phyloP scores from a whole-genome alignment of 495 filamentous ascomycete species.

The Xylaria acuta region DNA sequence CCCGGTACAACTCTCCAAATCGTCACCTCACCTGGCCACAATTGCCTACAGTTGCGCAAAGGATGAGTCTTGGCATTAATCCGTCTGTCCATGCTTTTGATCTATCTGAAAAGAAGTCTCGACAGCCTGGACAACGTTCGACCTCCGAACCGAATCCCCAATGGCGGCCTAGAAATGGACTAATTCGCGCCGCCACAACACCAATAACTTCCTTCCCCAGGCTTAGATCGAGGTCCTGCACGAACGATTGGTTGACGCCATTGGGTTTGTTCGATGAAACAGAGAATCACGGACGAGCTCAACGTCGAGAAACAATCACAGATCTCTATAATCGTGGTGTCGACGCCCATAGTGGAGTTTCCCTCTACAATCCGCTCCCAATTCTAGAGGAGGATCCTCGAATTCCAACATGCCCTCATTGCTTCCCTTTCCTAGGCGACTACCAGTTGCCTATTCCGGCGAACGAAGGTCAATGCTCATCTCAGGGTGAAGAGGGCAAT shows the following conservation, averaged over 20 bases:
- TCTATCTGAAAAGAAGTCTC: not conserved
- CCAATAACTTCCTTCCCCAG: conserved; percentile 35
- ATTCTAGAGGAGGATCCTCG: conserved; percentile 19
- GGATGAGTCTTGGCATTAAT: conserved; percentile 2
- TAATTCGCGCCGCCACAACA: not conserved
- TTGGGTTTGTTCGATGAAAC: conserved; percentile 29
- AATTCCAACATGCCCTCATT: not conserved
- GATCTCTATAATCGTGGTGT: conserved; percentile 20
- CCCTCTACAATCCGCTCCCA: not conserved
- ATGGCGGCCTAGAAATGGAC: conserved; percentile 12
- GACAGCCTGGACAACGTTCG: conserved; percentile 24
- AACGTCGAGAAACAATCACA: not conserved
- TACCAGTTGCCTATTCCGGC: not conserved
- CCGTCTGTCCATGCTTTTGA: conserved; percentile 10
- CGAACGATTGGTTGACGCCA: conserved; percentile 40
- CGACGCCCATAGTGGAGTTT: conserved; percentile 23
- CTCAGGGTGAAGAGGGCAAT: not conserved
- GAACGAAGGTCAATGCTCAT: not conserved
- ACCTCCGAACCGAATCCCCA: conserved; percentile 32
- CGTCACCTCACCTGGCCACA: conserved; percentile 22
- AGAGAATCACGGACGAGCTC: not conserved
- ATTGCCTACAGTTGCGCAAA: not conserved
- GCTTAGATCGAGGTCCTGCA: conserved; percentile 33
- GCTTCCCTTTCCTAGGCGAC: not conserved
- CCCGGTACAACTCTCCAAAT: not conserved